Conservation (phyloP, 2,329 filamentous ascomycete species). For the Drechmeria coniospora region DNA sequence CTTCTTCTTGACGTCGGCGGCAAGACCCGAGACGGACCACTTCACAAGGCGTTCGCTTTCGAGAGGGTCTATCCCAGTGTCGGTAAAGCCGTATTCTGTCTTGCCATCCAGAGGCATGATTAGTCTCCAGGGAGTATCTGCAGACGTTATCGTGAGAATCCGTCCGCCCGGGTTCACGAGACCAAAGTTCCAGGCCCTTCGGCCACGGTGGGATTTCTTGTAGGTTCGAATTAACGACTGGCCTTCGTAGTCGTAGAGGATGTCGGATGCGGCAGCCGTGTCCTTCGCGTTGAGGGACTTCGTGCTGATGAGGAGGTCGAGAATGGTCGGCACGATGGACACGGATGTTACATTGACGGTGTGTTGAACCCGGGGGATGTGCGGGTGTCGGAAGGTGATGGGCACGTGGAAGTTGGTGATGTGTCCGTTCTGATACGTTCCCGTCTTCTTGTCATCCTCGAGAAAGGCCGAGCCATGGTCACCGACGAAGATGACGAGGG, state of each 20-base stretch:
- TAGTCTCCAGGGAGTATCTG: constrained; percentile 11
- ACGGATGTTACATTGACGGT: not conserved
- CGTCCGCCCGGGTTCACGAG: constrained; percentile 16
- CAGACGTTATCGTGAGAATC: constrained; percentile 12
- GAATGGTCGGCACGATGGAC: constrained; percentile 5
- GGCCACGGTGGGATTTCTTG: constrained; percentile 6
- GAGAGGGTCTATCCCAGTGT: too few relatives aligned
- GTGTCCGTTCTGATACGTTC: constrained; percentile 15
- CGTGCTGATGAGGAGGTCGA: constrained; percentile 18
- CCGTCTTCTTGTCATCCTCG: constrained; percentile 14
- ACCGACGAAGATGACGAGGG: constrained; percentile 16
- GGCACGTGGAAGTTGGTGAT: constrained; percentile 18
- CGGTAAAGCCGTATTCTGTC: constrained; percentile 15
- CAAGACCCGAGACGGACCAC: too few relatives aligned
- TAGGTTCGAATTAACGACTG: constrained; percentile 18
- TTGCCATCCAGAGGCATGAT: constrained; percentile 14
- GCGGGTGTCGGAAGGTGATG: constrained; percentile 17
- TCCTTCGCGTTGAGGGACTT: constrained; percentile 15
- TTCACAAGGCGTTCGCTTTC: too few relatives aligned
- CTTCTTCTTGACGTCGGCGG: too few relatives aligned
- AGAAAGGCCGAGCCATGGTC: constrained; percentile 20
- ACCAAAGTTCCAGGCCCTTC: constrained; percentile 16
- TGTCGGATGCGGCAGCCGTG: constrained; percentile 11
- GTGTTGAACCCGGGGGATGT: constrained; percentile 12
- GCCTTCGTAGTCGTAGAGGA: constrained; percentile 18